Evolutionary conservation across 2,329 filamentous ascomycete genomes (phyloP), one percentile per base, ranked within the genome.

Genomic region (Stachybotrys chlorohalonatus): DNA sequence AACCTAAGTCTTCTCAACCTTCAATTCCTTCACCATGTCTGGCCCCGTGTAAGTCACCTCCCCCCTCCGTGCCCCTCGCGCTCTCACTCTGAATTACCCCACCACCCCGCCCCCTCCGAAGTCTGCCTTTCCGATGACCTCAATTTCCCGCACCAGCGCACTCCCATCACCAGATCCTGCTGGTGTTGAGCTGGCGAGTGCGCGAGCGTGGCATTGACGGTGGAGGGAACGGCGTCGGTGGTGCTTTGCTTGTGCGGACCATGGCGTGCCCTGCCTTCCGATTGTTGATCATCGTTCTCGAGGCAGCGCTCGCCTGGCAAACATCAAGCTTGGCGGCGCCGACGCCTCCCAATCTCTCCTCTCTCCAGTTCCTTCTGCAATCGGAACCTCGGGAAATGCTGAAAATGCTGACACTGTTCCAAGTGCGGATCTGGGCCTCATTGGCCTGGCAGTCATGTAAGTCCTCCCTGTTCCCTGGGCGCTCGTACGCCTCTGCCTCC

Each of bases 371-470:
- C 64, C 60, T 54, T 59, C 58, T 52, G 58, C 57, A 49, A 54
- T 63, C 53, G 54, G 59, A 51, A 54, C 63, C 53, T 56, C 54
- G 59, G 62, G 61, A 59, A 60, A 66, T 68, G 60, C 69, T 63
- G 70, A 65, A 62, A 69, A 77, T 83, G 76, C 82, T 84, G 75
- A 85, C 78, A 64, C 68, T 76, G 70, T 68, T 59, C 68, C 71
- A 78, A 90, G 86, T 78, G 85, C 85, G 84, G 89, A 94, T 85
- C 86, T 94, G 76, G 89, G 89, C 81, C 87, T 94, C 71, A 93
- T 94, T 73, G 89, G 89, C 83, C 82, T 94, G 79, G 89, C 89
- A 79, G 89, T 94, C 76, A 94, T 94, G 87, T 83, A 78, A 75
- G 79, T 81, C 42, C 46, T 53, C 51, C 45, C 15, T 46, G 51